Evolutionary conservation across 371 early-diverging fungal species (phyloP).

Genomic region (Smittium culicis): DNA sequence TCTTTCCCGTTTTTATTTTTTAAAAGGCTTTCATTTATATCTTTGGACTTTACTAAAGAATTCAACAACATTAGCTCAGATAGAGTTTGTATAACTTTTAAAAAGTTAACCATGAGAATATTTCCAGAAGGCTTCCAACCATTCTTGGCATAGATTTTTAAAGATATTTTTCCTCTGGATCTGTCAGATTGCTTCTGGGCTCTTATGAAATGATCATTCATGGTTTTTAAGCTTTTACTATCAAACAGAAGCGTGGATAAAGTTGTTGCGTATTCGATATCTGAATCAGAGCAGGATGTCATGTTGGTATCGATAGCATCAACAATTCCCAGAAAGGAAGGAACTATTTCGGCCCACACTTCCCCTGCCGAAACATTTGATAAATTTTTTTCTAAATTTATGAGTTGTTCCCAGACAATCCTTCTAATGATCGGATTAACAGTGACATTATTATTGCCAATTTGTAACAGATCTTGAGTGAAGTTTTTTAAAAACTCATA

Average conservation of each 20-base stretch:
- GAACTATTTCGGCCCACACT: conserved; percentile 4
- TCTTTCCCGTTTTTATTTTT: no score
- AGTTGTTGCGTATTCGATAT: background rate
- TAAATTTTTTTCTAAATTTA: background rate
- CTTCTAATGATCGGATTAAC: background rate
- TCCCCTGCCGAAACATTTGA: background rate
- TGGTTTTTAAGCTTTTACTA: background rate
- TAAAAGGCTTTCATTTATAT: background rate
- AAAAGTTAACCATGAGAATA: background rate
- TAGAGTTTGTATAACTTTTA: background rate
- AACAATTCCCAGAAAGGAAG: background rate
- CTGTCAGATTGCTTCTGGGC: background rate
- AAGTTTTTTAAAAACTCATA: conserved; percentile 5
- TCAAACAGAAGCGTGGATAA: background rate
- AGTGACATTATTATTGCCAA: background rate
- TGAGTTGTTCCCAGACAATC: background rate
- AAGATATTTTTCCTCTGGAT: background rate
- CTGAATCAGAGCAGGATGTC: background rate
- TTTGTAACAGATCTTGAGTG: background rate
- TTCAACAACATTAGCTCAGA: background rate
- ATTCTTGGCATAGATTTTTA: conserved; percentile 3
- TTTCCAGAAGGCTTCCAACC: conserved; percentile 6
- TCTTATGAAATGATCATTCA: background rate
- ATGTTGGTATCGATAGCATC: background rate
- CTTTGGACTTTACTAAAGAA: background rate